Base-by-base conservation (phyloP, 768 basidiomycete species). In the Nidula microcarpa region DNA sequence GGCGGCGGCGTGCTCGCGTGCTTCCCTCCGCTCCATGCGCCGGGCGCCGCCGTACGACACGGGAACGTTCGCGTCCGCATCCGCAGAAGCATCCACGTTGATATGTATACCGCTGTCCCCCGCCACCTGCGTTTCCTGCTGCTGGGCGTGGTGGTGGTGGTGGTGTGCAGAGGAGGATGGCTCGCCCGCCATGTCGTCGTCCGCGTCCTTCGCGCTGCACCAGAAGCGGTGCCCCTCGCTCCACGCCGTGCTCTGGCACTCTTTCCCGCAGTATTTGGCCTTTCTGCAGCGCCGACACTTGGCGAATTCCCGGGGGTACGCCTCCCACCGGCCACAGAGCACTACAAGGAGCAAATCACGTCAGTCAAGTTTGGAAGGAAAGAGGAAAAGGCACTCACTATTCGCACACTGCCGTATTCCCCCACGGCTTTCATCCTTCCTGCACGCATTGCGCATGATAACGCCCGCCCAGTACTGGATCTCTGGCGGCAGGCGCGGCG, bases 381-480 rank as follows among this genome's bases (percentile, higher is more conserved):
- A 23, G 48, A 30, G 33, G 50, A 43, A 44, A 18, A 8, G 54
- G 34, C 4, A 80, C 87, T 67, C 58, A 91, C 89, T 98, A 65
- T 97, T 97, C 0, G 97, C 97, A 75, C 97, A 99, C 68, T 98
- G 97, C 52, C 97, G 72, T 56, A 98, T 94, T 9, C 97, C 97
- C 50, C 94, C 94, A 35, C 87, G 74, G 47, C 79, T 84, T 57
- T 98, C 96, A 61, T 98, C 97, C 74, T 99, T 98, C 65, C 96
- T 77, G 71, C 97, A 99, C 10, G 97, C 97, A 67, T 99, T 99
- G 50, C 97, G 81, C 97, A 98, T 99, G 63, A 98, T 97, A n/a
- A 98, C 96, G 2, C 94, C 94, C 0, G 96, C 97, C 97, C 97
- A 98, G 62, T 98, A 97, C 69, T 97, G 93, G 18, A 99, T 96